phyloP scores from a whole-genome alignment of 768 basidiomycete species.

The Suillus subluteus region DNA sequence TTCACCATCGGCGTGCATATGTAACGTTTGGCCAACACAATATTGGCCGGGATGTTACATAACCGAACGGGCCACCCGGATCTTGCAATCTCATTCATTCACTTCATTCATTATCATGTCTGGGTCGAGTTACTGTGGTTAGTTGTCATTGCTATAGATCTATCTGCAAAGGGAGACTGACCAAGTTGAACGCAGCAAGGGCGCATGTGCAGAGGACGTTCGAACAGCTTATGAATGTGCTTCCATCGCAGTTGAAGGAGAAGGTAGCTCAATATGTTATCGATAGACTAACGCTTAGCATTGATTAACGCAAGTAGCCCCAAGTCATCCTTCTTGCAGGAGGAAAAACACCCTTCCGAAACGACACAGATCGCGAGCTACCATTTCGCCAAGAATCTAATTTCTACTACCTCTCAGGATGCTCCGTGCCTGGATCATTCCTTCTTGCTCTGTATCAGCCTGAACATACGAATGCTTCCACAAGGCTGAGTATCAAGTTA shows the following conservation, averaged over 20 bases:
- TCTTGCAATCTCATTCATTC: neutral
- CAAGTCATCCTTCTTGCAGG: slow-evolving; percentile 74
- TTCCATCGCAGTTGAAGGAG: slow-evolving; percentile 2
- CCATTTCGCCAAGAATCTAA: slow-evolving; percentile 80
- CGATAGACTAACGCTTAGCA: neutral
- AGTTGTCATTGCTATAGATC: neutral
- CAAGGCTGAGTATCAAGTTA: slow-evolving; percentile 55
- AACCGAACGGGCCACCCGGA: neutral
- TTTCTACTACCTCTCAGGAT: slow-evolving; percentile 87
- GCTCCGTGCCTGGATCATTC: slow-evolving; percentile 70
- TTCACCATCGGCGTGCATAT: slow-evolving; percentile 69
- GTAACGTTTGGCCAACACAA: neutral
- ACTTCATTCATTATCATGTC: neutral
- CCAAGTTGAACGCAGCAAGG: neutral
- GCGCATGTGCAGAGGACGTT: slow-evolving; percentile 6
- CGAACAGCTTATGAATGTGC: slow-evolving; percentile 2
- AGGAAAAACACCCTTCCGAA: slow-evolving; percentile 61
- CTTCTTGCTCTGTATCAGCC: slow-evolving; percentile 63
- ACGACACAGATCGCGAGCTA: slow-evolving; percentile 87
- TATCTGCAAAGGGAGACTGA: neutral
- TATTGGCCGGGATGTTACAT: neutral
- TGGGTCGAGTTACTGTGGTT: neutral
- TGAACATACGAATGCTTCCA: slow-evolving; percentile 44
- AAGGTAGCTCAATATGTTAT: slow-evolving; percentile 5
- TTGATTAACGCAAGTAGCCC: slow-evolving; percentile 43